Evolutionary conservation across 73 alveolate species (phyloP).

Genomic region (Vitrella brassicaformis): DNA sequence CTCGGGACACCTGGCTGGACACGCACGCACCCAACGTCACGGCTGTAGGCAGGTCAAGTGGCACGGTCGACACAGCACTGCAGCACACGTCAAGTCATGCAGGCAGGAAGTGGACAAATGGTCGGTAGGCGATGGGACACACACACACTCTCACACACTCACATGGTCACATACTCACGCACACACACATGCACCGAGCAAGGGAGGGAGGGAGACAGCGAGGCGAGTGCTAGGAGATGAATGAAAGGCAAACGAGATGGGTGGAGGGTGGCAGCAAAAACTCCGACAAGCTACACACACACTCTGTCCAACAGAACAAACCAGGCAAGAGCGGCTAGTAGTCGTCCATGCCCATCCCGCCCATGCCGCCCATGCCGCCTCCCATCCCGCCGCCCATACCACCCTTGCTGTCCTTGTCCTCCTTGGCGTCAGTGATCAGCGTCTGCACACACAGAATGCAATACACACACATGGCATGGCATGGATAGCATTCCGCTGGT

Average conservation of each 20-base stretch:
- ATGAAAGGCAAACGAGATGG: too few relatives aligned
- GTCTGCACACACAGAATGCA: conserved; percentile 39
- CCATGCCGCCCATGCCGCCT: conserved; percentile 80
- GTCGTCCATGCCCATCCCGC: conserved; percentile 44
- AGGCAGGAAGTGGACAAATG: too few relatives aligned
- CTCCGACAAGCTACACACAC: not conserved
- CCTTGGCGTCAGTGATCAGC: conserved; percentile 47
- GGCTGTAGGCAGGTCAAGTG: too few relatives aligned
- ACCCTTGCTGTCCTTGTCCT: conserved; percentile 26
- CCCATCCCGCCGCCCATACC: conserved; percentile 24
- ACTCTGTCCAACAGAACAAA: not conserved
- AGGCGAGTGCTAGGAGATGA: not conserved
- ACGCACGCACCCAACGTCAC: too few relatives aligned
- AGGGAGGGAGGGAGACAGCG: not conserved
- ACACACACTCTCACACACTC: not conserved
- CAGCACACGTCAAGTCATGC: too few relatives aligned
- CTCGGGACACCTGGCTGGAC: too few relatives aligned
- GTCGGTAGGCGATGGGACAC: not conserved
- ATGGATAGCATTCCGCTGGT: too few relatives aligned
- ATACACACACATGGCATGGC: conserved; percentile 45
- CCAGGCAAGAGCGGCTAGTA: not conserved
- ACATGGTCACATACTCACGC: not conserved
- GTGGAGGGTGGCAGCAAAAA: too few relatives aligned
- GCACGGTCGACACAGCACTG: too few relatives aligned
- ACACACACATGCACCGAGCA: not conserved